Conservation (phyloP, 2,329 filamentous ascomycete genomes). For the Thelonectria rubi region DNA sequence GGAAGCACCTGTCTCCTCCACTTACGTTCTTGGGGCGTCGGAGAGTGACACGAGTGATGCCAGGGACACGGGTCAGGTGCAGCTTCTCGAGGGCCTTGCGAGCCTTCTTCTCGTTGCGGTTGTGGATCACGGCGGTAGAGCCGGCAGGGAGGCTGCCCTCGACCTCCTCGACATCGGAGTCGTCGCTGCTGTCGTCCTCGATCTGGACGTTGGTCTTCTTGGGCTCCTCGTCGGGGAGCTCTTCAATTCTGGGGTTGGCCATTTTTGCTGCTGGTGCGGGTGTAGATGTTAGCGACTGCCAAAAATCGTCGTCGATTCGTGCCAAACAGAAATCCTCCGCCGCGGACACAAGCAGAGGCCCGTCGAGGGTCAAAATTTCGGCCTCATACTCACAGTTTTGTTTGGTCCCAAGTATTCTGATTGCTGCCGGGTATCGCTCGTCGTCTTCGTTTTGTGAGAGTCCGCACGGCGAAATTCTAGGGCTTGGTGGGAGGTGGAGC, state of each 20-base stretch:
- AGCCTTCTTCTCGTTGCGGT: constrained; percentile 99
- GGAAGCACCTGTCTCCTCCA: constrained; percentile 43
- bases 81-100: constrained; percentile 99
- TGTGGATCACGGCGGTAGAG: constrained; percentile 91
- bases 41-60: constrained; percentile 97
- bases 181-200: constrained; percentile 73
- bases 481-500: constrained; percentile 53
- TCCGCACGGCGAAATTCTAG: constrained; percentile 55
- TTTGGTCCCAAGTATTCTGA: constrained; percentile 47
- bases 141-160: constrained; percentile 83
- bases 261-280: constrained; percentile 67
- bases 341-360: constrained; percentile 30
- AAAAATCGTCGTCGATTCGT: constrained; percentile 34
- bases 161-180: constrained; percentile 83
- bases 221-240: constrained; percentile 90
- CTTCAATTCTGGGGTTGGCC: constrained; percentile 98
- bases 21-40: constrained; percentile 98
- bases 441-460: constrained; percentile 53
- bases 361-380: constrained; percentile 21
- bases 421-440: constrained; percentile 44
- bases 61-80: constrained; percentile 93
- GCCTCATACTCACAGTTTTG: constrained; percentile 48
- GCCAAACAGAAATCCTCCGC: constrained; percentile 30
- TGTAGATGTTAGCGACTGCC: constrained; percentile 41
- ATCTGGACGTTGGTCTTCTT: constrained; percentile 82